Evolutionary conservation across 2,329 filamentous ascomycete genomes (phyloP).

Genomic region (Neofusicoccum laricinum): DNA sequence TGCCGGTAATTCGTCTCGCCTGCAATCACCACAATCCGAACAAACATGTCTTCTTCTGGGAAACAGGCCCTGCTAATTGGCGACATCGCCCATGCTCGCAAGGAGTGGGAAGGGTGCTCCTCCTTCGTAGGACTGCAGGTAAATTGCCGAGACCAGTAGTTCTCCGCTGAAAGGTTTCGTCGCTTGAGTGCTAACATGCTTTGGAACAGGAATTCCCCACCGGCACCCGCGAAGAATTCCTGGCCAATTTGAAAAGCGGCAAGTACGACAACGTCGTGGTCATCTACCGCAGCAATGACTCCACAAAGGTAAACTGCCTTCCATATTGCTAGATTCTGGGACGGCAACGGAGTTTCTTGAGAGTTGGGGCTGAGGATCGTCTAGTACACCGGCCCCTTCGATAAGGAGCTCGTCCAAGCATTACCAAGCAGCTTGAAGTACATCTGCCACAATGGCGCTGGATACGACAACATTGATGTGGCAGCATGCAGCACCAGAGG

Average conservation of each 20-base stretch:
- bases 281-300: constrained; percentile 59
- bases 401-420: constrained; percentile 42
- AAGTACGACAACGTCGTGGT: constrained; percentile 55
- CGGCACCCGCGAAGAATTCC: constrained; percentile 55
- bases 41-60: constrained; percentile 4
- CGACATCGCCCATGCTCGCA: constrained; percentile 42
- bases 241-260: constrained; percentile 53
- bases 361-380: not conserved
- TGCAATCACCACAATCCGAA: not conserved
- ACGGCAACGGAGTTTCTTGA: too few relatives aligned
- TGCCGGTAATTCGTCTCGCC: not conserved
- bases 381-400: constrained; percentile 44
- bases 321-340: too few relatives aligned
- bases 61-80: constrained; percentile 46
- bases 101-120: constrained; percentile 45
- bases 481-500: constrained; percentile 47
- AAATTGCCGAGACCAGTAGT: not conserved
- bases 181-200: not conserved
- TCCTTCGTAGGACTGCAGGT: constrained; percentile 32
- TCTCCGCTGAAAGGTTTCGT: not conserved
- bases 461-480: constrained; percentile 61
- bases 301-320: constrained; percentile 40
- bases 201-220: constrained; percentile 48
- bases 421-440: constrained; percentile 43
- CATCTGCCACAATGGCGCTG: constrained; percentile 50